Base-by-base conservation (phyloP, 1,284 basidiomycete species). In the Fomitopsis palustris region DNA sequence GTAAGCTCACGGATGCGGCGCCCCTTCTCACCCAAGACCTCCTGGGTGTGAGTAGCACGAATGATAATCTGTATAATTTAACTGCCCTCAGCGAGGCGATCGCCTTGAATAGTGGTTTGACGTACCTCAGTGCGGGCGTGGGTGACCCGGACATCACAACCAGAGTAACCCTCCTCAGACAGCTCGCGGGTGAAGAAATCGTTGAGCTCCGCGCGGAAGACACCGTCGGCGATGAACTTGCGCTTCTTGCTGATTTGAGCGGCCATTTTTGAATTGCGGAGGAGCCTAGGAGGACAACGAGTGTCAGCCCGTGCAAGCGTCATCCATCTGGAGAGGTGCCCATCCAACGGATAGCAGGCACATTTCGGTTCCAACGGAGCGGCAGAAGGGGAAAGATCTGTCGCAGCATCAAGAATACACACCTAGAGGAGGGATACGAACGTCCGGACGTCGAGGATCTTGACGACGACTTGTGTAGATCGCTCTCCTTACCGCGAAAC, bases 151-250 rank as follows among this genome's bases (percentile, higher is more conserved):
- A 99, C 97, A 81, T 99, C 97, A 77, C 97, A 99, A 62, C 97
- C 97, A 78, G 97, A 98, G 87, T 99, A 99, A 72, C 97, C 97
- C 81, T 99, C 97, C 81, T 97, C 96, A 61, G 96, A 93, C 73
- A 99, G 93, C 80, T 99, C 96, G 70, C 96, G 95, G 65, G 93
- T 97, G 83, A 96, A 97, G 85, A 98, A 98, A 78, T 98, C 96
- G 76, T 95, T 95, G 75, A 98, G 87, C 81, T 98, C 95, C 70
- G 96, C 95, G 76, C 94, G 94, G 87, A 97, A 97, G 62, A 97
- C 95, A 88, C 95, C 95, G 76, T 98, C 96, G 65, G 95, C 95
- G 73, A 98, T 93, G 75, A 98, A 98, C 88, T 95, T 96, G 83
- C 93, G 88, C 83, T 95, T 95, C 82, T 96, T 96, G 82, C 88